Percentiles rank a stretch among this genome's conserved stretches.
phyloP scores from a whole-genome alignment of 352 stramenopile genomes.

The Globisporangium paroecandrum region DNA sequence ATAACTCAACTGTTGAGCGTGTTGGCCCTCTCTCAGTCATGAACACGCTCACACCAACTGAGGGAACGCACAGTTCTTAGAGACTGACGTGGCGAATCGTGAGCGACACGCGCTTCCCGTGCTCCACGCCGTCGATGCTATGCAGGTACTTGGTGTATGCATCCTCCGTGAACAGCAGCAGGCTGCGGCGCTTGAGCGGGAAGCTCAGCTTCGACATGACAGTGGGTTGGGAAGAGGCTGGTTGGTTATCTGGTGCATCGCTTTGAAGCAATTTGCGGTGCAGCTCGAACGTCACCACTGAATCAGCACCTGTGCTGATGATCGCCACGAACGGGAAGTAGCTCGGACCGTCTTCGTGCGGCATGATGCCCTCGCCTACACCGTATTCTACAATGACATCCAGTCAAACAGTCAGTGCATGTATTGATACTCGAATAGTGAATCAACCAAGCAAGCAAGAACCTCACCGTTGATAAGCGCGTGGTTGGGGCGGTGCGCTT shows the following conservation, averaged over 20 bases:
- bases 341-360: slow-evolving; percentile 63
- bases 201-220: slow-evolving; percentile 30
- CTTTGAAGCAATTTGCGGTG: slow-evolving; percentile 34
- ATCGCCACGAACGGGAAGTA: slow-evolving; percentile 73
- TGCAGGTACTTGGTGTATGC: slow-evolving; percentile 59
- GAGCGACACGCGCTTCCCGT: slow-evolving; percentile 47
- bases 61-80: neutral
- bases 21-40: neutral
- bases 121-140: slow-evolving; percentile 53
- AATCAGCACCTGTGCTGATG: slow-evolving; percentile 54
- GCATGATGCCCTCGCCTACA: slow-evolving; percentile 61
- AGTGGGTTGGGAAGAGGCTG: neutral
- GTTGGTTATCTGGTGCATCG: neutral
- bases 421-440: neutral
- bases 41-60: too few species aligned
- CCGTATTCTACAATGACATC: slow-evolving; percentile 43
- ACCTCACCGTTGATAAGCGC: slow-evolving; percentile 63
- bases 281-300: slow-evolving; percentile 50
- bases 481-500: slow-evolving; percentile 55
- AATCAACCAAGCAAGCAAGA: neutral
- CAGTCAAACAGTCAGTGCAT: neutral
- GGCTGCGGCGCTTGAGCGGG: slow-evolving; percentile 42
- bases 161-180: slow-evolving; percentile 54
- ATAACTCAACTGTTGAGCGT: too few species aligned
- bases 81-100: slow-evolving; percentile 51